Conservation (phyloP, 2,329 filamentous ascomycete genomes). For the Fonsecaea erecta region DNA sequence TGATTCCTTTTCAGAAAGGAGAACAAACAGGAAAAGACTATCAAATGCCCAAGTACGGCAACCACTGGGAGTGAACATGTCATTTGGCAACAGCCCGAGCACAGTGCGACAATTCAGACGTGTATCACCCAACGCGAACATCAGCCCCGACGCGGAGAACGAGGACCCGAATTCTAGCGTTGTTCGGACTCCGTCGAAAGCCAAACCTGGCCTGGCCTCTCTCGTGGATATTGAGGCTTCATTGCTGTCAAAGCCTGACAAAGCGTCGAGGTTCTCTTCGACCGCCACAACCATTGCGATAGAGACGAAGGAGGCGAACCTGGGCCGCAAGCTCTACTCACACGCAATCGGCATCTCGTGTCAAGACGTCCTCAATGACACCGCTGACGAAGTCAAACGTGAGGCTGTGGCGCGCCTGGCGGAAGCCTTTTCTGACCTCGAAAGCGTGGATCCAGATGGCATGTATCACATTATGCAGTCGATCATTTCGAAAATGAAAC, state of each 20-base stretch:
- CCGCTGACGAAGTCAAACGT: slow-evolving; percentile 69
- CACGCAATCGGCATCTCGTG: slow-evolving; percentile 82
- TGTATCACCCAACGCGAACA: slow-evolving; percentile 69
- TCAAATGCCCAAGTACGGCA: slow-evolving; percentile 64
- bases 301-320: slow-evolving; percentile 74
- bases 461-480: slow-evolving; percentile 81
- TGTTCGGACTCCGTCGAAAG: slow-evolving; percentile 32
- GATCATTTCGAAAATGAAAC: slow-evolving; percentile 72
- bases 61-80: slow-evolving; percentile 85
- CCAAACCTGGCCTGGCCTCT: slow-evolving; percentile 18
- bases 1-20: slow-evolving; percentile 49
- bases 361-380: slow-evolving; percentile 85
- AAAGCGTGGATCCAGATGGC: slow-evolving; percentile 87
- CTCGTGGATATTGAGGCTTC: slow-evolving; percentile 26
- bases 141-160: slow-evolving; percentile 40
- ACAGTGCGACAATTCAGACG: slow-evolving; percentile 90
- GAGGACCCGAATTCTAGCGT: slow-evolving; percentile 31
- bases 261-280: slow-evolving; percentile 27
- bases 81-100: slow-evolving; percentile 89
- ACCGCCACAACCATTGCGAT: slow-evolving; percentile 29
- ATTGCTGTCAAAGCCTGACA: slow-evolving; percentile 18
- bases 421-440: slow-evolving; percentile 82
- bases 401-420: slow-evolving; percentile 82
- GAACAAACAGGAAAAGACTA: slow-evolving; percentile 47
- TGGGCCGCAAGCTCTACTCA: slow-evolving; percentile 80